Conservation (phyloP, 805 yeast species). For the Kluyveromyces nonfermentans region DNA sequence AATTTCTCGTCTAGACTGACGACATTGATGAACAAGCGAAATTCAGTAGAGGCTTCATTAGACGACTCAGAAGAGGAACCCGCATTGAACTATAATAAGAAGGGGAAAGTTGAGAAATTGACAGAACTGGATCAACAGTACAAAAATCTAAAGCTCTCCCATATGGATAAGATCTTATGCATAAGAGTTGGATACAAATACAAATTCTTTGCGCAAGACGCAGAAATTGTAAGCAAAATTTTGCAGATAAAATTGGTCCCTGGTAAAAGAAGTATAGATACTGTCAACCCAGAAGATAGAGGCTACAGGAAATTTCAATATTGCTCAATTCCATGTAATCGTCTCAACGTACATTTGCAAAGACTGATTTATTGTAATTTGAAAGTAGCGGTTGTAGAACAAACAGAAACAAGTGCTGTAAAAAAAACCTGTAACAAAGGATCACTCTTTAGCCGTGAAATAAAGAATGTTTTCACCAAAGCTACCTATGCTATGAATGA, state of each 20-base stretch:
- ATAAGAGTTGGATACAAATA: constrained; percentile 90
- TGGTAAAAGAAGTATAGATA: constrained; percentile 51
- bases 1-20: constrained; percentile 1
- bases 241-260: constrained; percentile 64
- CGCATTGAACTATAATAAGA: constrained; percentile 3
- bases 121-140: constrained; percentile 82
- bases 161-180: constrained; percentile 64
- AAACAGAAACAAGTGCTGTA: constrained; percentile 70
- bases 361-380: constrained; percentile 60
- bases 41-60: neutral
- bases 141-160: constrained; percentile 47
- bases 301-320: constrained; percentile 59
- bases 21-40: constrained; percentile 5
- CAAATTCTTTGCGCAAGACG: constrained; percentile 81
- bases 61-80: constrained; percentile 3
- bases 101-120: constrained; percentile 19
- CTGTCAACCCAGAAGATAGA: constrained; percentile 40
- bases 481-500: constrained; percentile 55
- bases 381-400: constrained; percentile 83
- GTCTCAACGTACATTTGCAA: constrained; percentile 68
- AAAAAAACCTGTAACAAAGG: constrained; percentile 45
- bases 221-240: constrained; percentile 54
- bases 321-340: constrained; percentile 73
- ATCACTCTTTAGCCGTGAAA: constrained; percentile 54
- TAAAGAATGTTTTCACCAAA: constrained; percentile 66